A percentile compares a stretch with the other conserved stretches of the same genome.
Conservation (phyloP, 441 rosid species). For the Adansonia gregorii region DNA sequence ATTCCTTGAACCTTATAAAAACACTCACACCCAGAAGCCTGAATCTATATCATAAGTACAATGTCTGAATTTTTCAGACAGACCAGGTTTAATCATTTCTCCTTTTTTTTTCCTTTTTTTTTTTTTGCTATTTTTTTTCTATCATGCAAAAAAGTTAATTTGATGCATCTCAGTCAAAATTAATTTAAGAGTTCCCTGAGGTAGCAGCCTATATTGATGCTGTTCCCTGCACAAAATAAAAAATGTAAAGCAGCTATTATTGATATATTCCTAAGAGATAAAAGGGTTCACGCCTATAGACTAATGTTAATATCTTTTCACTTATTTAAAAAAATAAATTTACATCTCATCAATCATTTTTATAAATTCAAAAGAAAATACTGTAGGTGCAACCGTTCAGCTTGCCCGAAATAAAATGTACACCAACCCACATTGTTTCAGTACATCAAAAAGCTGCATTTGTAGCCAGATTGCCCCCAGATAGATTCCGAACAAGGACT, state of each 20-base stretch:
- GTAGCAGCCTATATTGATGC: background rate
- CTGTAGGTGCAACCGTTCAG: no score
- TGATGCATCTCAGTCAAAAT: no score
- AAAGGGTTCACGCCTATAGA: no score
- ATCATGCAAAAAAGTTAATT: background rate
- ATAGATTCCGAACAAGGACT: background rate
- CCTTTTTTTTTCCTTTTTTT: background rate
- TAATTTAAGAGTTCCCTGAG: background rate
- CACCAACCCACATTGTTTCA: background rate
- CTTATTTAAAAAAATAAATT: no score
- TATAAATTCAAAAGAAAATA: no score
- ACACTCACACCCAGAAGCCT: background rate
- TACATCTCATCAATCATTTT: no score
- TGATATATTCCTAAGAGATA: background rate
- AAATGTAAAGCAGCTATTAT: background rate
- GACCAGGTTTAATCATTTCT: background rate
- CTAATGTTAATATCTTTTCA: no score
- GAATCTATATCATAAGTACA: background rate
- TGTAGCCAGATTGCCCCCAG: background rate
- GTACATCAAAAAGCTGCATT: background rate
- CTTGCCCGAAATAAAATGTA: no score
- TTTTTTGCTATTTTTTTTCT: no score
- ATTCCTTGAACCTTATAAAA: background rate
- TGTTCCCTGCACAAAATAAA: background rate
- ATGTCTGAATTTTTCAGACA: background rate